Conservation (phyloP, 164 flowering plant species). For the Litsea cubeba region DNA sequence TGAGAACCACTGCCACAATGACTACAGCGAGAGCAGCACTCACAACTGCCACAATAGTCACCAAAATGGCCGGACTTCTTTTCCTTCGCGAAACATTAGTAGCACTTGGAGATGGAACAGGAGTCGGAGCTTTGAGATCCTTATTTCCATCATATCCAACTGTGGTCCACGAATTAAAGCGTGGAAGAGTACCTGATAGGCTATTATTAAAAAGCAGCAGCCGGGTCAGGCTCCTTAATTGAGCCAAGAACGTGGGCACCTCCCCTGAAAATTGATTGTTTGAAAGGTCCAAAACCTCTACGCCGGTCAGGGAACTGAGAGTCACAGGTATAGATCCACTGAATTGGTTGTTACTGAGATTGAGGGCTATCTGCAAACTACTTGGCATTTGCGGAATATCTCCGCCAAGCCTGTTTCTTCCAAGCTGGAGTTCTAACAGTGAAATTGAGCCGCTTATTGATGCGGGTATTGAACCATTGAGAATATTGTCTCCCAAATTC, state of each 20-base stretch:
- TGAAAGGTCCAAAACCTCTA: constrained; percentile 71
- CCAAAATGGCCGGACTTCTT: constrained; percentile 20
- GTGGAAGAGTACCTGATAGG: constrained; percentile 53
- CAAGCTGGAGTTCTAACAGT: constrained; percentile 60
- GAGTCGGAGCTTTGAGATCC: constrained; percentile 3
- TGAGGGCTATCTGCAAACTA: constrained; percentile 48
- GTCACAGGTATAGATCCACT: constrained; percentile 43
- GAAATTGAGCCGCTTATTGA: constrained; percentile 18
- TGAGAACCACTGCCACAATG: constrained; percentile 15
- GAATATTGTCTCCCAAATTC: constrained; percentile 40
- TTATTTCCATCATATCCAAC: constrained; percentile 36
- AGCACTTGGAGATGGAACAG: not conserved
- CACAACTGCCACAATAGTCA: constrained; percentile 25
- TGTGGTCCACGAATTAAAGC: constrained; percentile 14
- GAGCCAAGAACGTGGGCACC: constrained; percentile 35
- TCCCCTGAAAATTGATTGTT: constrained; percentile 52
- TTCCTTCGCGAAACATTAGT: constrained; percentile 14
- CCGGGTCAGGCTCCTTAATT: constrained; percentile 30
- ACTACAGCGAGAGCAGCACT: constrained; percentile 27
- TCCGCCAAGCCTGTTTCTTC: constrained; percentile 44
- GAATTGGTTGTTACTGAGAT: constrained; percentile 62
- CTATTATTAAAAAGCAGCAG: constrained; percentile 48
- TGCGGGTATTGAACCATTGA: constrained; percentile 52
- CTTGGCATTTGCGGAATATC: constrained; percentile 48
- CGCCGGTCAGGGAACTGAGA: constrained; percentile 20